A percentile compares a stretch with the other conserved stretches of the same genome.
Evolutionary conservation across 2,329 filamentous ascomycete species (phyloP).

Genomic region (Stenocarpella maydis): DNA sequence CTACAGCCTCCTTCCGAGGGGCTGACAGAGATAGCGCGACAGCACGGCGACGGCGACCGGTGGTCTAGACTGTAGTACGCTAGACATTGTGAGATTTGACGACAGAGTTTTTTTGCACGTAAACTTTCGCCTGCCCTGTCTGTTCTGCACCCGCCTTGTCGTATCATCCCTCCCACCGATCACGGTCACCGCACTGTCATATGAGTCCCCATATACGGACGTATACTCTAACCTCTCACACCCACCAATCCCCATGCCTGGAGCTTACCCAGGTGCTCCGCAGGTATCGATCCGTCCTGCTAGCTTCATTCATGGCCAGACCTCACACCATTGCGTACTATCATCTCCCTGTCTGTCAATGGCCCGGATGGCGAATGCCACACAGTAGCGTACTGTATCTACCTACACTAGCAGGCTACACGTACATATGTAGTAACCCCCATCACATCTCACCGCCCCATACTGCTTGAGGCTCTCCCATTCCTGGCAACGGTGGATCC

Average conservation of each 20-base stretch:
- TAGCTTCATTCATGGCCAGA: not conserved
- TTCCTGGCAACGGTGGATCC: conserved; percentile 21
- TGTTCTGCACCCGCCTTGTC: not conserved
- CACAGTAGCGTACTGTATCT: not conserved
- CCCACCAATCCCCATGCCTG: not conserved
- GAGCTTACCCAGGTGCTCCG: too few species aligned
- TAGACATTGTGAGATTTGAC: conserved; percentile 2
- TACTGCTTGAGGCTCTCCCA: not conserved
- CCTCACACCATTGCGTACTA: not conserved
- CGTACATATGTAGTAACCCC: too few species aligned
- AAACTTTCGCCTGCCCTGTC: not conserved
- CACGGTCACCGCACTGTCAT: not conserved
- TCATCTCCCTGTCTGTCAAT: not conserved
- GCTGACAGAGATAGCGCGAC: not conserved
- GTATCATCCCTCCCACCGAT: not conserved
- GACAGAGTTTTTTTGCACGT: not conserved
- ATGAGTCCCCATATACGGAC: not conserved
- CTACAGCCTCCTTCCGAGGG: conserved; percentile 14
- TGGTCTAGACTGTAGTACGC: too few species aligned
- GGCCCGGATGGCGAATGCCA: not conserved
- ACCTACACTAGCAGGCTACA: too few species aligned
- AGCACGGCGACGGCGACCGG: not conserved
- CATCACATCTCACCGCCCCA: not conserved
- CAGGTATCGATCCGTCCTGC: too few species aligned
- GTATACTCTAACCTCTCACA: too few species aligned